phyloP scores from a whole-genome alignment of 495 filamentous ascomycete species.

The Lophium mytilinum region DNA sequence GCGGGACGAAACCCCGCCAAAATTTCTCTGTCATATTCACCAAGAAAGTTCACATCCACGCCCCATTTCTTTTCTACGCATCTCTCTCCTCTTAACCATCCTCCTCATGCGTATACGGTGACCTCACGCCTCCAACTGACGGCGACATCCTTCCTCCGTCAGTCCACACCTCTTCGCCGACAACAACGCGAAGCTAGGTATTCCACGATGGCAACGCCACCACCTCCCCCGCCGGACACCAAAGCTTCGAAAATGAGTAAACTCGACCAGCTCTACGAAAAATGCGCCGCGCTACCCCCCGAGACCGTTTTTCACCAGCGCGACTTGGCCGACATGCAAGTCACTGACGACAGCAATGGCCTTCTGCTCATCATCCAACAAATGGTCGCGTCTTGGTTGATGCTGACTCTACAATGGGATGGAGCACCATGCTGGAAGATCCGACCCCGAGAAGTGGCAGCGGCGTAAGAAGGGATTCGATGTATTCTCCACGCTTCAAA shows the following conservation, averaged over 20 bases:
- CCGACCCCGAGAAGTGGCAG: constrained; percentile 20
- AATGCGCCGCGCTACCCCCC: constrained; percentile 13
- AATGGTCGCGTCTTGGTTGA: constrained; percentile 13
- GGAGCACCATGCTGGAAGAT: constrained; percentile 20
- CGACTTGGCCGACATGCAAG: constrained; percentile 23
- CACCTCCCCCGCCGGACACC: not conserved
- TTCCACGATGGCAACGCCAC: not conserved
- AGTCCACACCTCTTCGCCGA: too few species aligned
- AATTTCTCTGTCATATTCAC: too few species aligned
- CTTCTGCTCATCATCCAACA: constrained; percentile 12
- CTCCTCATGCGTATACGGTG: too few species aligned
- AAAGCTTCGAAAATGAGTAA: not conserved
- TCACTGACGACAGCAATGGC: constrained; percentile 16
- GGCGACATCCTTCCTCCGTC: too few species aligned
- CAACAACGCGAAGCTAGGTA: too few species aligned
- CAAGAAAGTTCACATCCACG: too few species aligned
- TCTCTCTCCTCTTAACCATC: too few species aligned
- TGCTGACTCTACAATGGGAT: constrained; percentile 23
- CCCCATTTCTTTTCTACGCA: too few species aligned
- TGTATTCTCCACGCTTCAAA: not conserved
- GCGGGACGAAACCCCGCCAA: too few species aligned
- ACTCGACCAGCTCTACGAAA: constrained; percentile 21
- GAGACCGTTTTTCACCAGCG: constrained; percentile 27
- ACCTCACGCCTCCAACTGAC: too few species aligned
- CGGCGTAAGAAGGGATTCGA: constrained; percentile 8